These are phyloP conservation scores for Cairneyella variabilis DNA, from an alignment of 495 filamentous ascomycete genomes.

Conservation along the genomic window DNA sequence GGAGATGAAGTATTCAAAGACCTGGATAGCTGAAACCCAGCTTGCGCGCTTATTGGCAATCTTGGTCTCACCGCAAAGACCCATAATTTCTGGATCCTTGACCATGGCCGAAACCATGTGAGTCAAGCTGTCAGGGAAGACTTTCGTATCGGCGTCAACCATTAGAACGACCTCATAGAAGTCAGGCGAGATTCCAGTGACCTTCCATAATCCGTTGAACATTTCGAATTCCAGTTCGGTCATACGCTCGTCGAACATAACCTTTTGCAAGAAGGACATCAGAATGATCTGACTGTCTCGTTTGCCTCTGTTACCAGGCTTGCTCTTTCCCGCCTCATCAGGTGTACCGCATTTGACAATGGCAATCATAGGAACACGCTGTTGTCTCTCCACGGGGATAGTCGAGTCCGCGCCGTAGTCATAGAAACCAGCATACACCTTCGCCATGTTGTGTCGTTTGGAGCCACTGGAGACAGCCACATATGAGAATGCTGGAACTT, in stretches of 20 bases:
- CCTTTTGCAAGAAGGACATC: conserved; percentile 99
- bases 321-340: conserved; percentile 72
- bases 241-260: conserved; percentile 99
- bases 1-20: conserved; percentile 99
- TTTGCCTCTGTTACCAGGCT: conserved; percentile 96
- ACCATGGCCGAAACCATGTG: conserved; percentile 99
- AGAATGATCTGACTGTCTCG: conserved; percentile 98
- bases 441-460: conserved; percentile 99
- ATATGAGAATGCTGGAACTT: conserved; percentile 88
- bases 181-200: conserved; percentile 95
- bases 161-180: conserved; percentile 97
- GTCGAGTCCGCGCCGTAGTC: conserved; percentile 82
- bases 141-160: conserved; percentile 99
- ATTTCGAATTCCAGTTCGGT: conserved; percentile 99
- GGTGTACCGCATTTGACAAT: conserved; percentile 95
- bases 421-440: conserved; percentile 97
- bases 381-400: conserved; percentile 83
- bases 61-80: conserved; percentile 97
- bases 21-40: conserved; percentile 98
- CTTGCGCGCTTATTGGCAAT: conserved; percentile 95
- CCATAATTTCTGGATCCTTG: conserved; percentile 99
- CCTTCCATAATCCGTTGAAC: conserved; percentile 98
- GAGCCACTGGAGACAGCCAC: conserved; percentile 94
- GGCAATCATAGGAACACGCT: conserved; percentile 98
- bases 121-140: conserved; percentile 95